These are phyloP conservation scores for Clathrospora elynae DNA, from an alignment of 2,329 filamentous ascomycete genomes.

Conservation along the genomic window DNA sequence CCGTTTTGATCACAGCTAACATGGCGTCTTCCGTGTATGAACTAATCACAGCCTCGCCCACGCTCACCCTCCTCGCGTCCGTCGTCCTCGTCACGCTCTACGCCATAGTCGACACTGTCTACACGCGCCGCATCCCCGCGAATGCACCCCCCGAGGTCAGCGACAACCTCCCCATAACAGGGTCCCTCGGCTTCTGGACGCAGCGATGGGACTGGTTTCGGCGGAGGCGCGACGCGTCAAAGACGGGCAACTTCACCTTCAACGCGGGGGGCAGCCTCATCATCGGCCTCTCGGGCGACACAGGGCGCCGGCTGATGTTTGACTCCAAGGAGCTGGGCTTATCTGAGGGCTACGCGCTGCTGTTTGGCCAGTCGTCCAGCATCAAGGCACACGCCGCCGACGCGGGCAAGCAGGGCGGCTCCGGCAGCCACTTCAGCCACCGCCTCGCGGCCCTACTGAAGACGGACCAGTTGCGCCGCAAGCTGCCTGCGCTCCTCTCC, in stretches of 20 bases:
- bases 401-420: conserved; percentile 17
- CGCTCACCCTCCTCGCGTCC: conserved; percentile 15
- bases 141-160: conserved; percentile 29
- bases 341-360: conserved; percentile 46
- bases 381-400: conserved; percentile 18
- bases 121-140: conserved; percentile 25
- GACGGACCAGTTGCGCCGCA: conserved; percentile 34
- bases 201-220: conserved; percentile 53
- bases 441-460: conserved; percentile 32
- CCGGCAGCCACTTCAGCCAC: conserved; percentile 29
- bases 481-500: conserved; percentile 51
- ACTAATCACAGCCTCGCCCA: conserved; percentile 11
- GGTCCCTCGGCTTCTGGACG: conserved; percentile 55
- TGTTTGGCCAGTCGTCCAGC: conserved; percentile 31
- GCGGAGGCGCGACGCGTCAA: conserved; percentile 36
- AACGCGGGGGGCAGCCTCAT: conserved; percentile 55
- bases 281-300: conserved; percentile 53
- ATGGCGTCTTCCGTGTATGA: conserved; percentile 11
- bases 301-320: conserved; percentile 53
- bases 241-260: conserved; percentile 56
- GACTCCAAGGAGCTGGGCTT: conserved; percentile 55
- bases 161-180: conserved; percentile 50
- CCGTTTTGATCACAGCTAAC: no score
- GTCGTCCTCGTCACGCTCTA: conserved; percentile 18
- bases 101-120: conserved; percentile 19